These are phyloP conservation scores for Macrolepiota dolichaula DNA, from an alignment of 768 basidiomycete genomes.

Conservation along the genomic window DNA sequence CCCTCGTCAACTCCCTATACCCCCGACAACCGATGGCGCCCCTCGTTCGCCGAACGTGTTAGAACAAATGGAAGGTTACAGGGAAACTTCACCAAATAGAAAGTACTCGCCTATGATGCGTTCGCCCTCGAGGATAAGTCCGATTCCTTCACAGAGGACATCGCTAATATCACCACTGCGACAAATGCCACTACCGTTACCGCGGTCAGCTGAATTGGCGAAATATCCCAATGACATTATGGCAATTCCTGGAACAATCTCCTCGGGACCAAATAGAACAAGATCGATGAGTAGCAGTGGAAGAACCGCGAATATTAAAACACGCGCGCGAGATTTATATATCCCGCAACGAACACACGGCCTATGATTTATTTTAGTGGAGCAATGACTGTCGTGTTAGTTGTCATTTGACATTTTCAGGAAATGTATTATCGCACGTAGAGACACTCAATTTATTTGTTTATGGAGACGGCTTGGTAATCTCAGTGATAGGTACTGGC, in stretches of 20 bases:
- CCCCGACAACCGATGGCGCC: not conserved
- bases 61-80: conserved; percentile 1
- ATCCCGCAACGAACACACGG: not conserved
- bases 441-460: not conserved
- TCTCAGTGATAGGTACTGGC: too few species aligned
- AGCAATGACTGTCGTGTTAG: not conserved
- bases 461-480: not conserved
- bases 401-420: too few species aligned
- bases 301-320: not conserved
- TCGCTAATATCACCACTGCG: not conserved
- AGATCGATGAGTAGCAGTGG: not conserved
- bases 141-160: not conserved
- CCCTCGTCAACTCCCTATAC: not conserved
- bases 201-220: not conserved
- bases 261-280: not conserved
- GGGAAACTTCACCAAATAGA: not conserved
- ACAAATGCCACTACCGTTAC: conserved; percentile 2
- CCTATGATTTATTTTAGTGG: not conserved
- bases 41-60: not conserved
- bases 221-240: not conserved
- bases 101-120: not conserved
- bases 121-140: not conserved
- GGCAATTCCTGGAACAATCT: not conserved
- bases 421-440: too few species aligned
- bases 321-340: not conserved